Percentiles rank a stretch among this genome's conserved stretches.
These are phyloP conservation scores for Raddia guianensis DNA, from an alignment of 176 grass and related monocot species.

Conservation along the genomic window DNA sequence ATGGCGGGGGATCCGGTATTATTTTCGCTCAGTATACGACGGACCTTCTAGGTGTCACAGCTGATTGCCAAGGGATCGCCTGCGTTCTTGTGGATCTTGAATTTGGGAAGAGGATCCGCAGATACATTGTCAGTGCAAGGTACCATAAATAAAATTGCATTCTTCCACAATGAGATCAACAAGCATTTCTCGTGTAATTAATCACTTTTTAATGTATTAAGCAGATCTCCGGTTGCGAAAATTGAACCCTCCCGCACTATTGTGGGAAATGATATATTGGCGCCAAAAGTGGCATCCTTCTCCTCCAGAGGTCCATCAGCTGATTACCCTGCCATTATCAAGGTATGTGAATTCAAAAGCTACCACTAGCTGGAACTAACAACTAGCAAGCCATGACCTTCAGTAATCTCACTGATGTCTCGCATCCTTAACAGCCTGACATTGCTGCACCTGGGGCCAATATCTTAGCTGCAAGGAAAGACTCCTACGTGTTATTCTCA, in stretches of 20 bases:
- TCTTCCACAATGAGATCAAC: not conserved
- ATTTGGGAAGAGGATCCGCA: not conserved
- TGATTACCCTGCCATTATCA: constrained; percentile 19
- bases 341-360: constrained; percentile 10
- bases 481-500: not conserved
- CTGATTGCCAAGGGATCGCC: not conserved
- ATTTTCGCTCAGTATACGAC: constrained; percentile 25
- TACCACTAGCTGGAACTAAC: too few relatives aligned
- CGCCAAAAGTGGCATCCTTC: constrained; percentile 31
- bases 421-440: constrained; percentile 16
- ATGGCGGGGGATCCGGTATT: not conserved
- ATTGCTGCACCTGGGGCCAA: constrained; percentile 43
- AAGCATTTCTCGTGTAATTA: not conserved
- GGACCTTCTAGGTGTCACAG: rapidly evolving
- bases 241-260: constrained; percentile 27
- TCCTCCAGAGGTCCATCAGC: constrained; percentile 38
- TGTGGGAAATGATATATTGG: not conserved
- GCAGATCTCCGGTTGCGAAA: constrained; percentile 26
- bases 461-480: constrained; percentile 36
- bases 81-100: constrained; percentile 44
- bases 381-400: not conserved
- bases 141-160: constrained; percentile 16
- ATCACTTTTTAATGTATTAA: not conserved
- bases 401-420: not conserved
- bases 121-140: not conserved